Conservation (phyloP, 768 basidiomycete species). For the Leucocoprinus leucothites region DNA sequence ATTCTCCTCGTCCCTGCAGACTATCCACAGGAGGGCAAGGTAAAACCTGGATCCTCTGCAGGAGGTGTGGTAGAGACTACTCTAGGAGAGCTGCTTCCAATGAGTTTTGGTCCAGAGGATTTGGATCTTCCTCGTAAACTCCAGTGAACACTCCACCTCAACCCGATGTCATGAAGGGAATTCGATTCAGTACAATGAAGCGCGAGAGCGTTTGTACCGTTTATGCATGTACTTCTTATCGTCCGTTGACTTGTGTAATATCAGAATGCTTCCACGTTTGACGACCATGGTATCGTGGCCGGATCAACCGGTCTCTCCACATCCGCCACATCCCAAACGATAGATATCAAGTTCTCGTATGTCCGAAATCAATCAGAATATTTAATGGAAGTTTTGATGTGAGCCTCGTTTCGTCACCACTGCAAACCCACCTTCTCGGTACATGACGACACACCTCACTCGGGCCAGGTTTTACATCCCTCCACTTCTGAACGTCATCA, state of each 20-base stretch:
- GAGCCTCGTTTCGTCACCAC: neutral
- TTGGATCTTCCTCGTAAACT: conserved; percentile 46
- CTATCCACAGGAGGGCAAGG: conserved; percentile 40
- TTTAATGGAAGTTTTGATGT: neutral
- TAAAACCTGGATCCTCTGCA: conserved; percentile 39
- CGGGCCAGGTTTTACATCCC: neutral
- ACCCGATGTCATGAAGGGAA: too few species aligned
- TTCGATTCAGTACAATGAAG: too few species aligned
- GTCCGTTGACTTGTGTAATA: neutral
- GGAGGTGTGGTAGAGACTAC: conserved; percentile 62
- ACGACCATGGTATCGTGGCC: neutral
- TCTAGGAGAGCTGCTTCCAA: conserved; percentile 70
- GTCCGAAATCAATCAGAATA: neutral
- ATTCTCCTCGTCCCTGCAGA: conserved; percentile 67
- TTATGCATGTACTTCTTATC: neutral
- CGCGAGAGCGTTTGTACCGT: too few species aligned
- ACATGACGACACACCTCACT: neutral
- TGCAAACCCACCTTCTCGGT: neutral
- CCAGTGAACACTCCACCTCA: too few species aligned
- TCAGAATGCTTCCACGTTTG: neutral
- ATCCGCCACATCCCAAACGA: neutral
- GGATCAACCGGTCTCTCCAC: neutral
- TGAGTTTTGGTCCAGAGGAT: conserved; percentile 90
- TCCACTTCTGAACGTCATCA: too few species aligned
- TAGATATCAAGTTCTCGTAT: neutral